These are phyloP conservation scores for Yamadazyma akitaensis DNA, from an alignment of 805 yeast species.

Conservation along the genomic window DNA sequence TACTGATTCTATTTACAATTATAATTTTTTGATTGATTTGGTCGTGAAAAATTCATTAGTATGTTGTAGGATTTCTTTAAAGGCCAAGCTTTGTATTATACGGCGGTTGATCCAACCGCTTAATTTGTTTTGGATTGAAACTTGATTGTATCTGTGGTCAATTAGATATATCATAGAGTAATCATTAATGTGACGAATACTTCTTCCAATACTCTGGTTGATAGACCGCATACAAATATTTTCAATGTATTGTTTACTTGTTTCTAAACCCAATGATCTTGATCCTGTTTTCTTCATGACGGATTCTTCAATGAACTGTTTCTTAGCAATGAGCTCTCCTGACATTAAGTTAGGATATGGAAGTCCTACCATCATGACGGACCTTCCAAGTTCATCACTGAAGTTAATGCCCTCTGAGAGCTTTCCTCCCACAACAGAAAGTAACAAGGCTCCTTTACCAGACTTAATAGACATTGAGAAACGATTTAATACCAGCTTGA, in stretches of 20 bases:
- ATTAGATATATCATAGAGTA: constrained; percentile 72
- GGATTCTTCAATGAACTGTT: constrained; percentile 56
- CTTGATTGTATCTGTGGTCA: constrained; percentile 56
- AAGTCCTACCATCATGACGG: constrained; percentile 80
- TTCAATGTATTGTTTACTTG: constrained; percentile 63
- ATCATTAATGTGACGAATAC: constrained; percentile 80
- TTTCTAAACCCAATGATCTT: constrained; percentile 41
- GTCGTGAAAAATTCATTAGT: constrained; percentile 27
- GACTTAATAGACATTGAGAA: constrained; percentile 45
- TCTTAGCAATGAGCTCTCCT: constrained; percentile 75
- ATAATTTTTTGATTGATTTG: constrained; percentile 10
- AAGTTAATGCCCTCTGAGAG: constrained; percentile 93
- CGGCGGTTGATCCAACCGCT: constrained; percentile 67
- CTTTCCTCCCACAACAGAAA: constrained; percentile 91
- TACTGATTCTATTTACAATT: constrained; percentile 11
- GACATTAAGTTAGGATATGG: constrained; percentile 86
- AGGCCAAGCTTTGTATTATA: constrained; percentile 9
- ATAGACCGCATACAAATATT: constrained; percentile 87
- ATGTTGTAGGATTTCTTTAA: constrained; percentile 17
- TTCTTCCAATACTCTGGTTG: constrained; percentile 89
- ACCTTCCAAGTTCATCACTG: constrained; percentile 82
- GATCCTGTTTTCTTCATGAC: constrained; percentile 50
- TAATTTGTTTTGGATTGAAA: constrained; percentile 52
- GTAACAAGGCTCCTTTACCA: constrained; percentile 56
- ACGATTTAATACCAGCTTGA: constrained; percentile 45